Percentiles rank a stretch among this genome's conserved stretches.
These are phyloP conservation scores for Epichloe scottii DNA, from an alignment of 2,329 filamentous ascomycete genomes.

Conservation along the genomic window DNA sequence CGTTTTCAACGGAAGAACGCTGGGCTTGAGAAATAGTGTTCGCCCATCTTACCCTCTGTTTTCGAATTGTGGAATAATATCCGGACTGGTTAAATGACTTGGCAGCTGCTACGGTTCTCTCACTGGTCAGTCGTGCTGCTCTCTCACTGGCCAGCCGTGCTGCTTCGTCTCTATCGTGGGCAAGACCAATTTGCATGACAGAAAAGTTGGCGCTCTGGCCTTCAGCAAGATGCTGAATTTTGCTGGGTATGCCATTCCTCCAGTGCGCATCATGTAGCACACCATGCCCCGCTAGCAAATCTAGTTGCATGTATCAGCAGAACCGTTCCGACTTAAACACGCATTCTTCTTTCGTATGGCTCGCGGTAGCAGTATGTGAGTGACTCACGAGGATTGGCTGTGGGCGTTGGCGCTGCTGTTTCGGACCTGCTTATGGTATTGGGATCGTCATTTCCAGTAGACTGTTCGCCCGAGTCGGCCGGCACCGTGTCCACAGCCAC, in stretches of 20 bases:
- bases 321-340: not conserved
- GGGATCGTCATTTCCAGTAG: not conserved
- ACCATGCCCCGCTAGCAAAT: not conserved
- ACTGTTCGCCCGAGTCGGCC: not conserved
- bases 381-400: not conserved
- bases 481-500: not conserved
- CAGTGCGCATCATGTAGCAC: constrained; percentile 19
- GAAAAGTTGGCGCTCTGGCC: constrained; percentile 47
- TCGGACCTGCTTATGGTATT: not conserved
- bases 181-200: constrained; percentile 48
- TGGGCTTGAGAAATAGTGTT: not conserved
- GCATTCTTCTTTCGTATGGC: not conserved
- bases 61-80: constrained; percentile 34
- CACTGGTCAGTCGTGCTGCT: constrained; percentile 48
- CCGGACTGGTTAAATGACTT: constrained; percentile 40
- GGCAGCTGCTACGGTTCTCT: constrained; percentile 46
- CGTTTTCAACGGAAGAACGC: not conserved
- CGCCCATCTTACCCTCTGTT: constrained; percentile 3
- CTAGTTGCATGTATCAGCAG: not conserved
- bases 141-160: constrained; percentile 50
- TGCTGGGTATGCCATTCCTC: constrained; percentile 47
- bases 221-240: constrained; percentile 46
- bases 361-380: not conserved
- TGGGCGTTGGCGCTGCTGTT: not conserved
- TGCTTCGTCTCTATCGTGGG: constrained; percentile 36